Evolutionary conservation across 331 rosid genomes (phyloP).

Genomic region (Prunus yedoensis): DNA sequence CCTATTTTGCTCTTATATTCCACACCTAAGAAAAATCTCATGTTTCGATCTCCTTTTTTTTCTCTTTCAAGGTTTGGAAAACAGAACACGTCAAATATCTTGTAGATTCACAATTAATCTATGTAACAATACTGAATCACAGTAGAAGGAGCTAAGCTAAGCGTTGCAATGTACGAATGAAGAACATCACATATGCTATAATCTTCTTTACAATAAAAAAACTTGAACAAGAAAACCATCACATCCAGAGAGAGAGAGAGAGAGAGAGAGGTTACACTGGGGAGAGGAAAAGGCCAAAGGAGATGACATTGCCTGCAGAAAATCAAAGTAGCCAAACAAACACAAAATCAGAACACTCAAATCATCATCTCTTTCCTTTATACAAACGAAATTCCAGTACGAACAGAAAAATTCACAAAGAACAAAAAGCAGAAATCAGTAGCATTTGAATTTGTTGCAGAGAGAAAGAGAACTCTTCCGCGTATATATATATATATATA

Average conservation of each 20-base stretch:
- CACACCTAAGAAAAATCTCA: too few species aligned
- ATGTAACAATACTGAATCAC: too few species aligned
- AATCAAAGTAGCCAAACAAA: background rate
- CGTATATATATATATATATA: background rate
- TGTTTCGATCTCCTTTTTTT: too few species aligned
- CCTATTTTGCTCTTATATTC: too few species aligned
- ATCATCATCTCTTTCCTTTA: background rate
- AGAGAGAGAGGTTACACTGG: conserved; percentile 47
- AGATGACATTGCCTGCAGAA: conserved; percentile 69
- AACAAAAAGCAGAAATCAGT: background rate
- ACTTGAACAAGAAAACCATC: background rate
- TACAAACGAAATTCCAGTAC: background rate
- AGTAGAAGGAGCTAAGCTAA: too few species aligned
- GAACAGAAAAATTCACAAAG: background rate
- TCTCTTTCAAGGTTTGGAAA: too few species aligned
- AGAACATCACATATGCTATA: background rate
- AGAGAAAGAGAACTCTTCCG: too few species aligned
- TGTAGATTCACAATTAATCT: too few species aligned
- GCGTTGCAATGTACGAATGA: too few species aligned
- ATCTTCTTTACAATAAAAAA: too few species aligned
- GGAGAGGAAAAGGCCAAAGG: conserved; percentile 66
- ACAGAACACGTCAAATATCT: too few species aligned
- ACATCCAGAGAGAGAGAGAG: background rate
- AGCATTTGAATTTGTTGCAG: background rate
- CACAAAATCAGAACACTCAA: background rate